These are phyloP conservation scores for Aspergillus awamori DNA, from an alignment of 2,329 filamentous ascomycete genomes.

Conservation along the genomic window DNA sequence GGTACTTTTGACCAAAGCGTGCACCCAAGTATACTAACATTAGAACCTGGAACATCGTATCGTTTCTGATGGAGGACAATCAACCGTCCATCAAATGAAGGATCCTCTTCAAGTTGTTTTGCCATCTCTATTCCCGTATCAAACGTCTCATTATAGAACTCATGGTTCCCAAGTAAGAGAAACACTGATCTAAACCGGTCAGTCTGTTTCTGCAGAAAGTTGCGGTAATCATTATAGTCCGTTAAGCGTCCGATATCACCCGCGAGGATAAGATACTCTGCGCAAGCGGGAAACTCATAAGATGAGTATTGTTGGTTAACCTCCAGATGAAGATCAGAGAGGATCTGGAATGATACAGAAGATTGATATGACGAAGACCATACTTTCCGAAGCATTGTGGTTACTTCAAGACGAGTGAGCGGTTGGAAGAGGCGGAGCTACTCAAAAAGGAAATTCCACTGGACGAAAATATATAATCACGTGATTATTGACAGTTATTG, in stretches of 20 bases:
- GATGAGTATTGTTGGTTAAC: conserved; percentile 30
- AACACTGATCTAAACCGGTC: conserved; percentile 26
- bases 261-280: conserved; percentile 28
- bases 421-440: too few relatives aligned
- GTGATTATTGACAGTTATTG: too few relatives aligned
- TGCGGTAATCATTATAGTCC: conserved; percentile 30
- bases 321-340: conserved; percentile 38
- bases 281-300: conserved; percentile 25
- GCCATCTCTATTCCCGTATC: conserved; percentile 27
- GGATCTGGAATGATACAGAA: conserved; percentile 26
- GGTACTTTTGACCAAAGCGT: conserved; percentile 61
- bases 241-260: conserved; percentile 29
- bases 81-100: conserved; percentile 29
- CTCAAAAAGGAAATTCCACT: too few relatives aligned
- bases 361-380: not conserved
- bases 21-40: conserved; percentile 59
- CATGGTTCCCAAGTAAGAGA: conserved; percentile 33
- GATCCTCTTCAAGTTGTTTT: conserved; percentile 31
- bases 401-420: not conserved
- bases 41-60: conserved; percentile 31
- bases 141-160: conserved; percentile 31
- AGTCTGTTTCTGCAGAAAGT: conserved; percentile 28
- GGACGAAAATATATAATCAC: too few relatives aligned
- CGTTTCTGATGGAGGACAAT: conserved; percentile 30
- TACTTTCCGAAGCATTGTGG: not conserved